phyloP scores from a whole-genome alignment of 1,284 basidiomycete species.

The Boletus sp. region DNA sequence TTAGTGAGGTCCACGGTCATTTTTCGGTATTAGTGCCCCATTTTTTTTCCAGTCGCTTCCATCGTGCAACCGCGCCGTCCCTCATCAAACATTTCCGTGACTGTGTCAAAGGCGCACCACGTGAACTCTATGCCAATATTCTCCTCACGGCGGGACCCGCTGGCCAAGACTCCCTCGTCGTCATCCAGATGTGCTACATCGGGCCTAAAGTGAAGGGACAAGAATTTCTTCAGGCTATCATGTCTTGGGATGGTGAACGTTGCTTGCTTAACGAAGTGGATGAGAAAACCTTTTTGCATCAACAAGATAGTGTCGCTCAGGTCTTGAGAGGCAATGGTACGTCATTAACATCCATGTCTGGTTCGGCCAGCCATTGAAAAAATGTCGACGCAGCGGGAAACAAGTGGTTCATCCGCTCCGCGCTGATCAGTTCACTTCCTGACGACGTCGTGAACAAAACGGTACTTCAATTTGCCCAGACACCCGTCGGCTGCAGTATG shows the following conservation, averaged over 20 bases:
- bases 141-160: constrained; percentile 85
- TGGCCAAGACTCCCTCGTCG: constrained; percentile 75
- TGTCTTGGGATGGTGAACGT: constrained; percentile 78
- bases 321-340: constrained; percentile 76
- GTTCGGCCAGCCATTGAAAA: neutral
- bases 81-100: constrained; percentile 90
- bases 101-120: constrained; percentile 83
- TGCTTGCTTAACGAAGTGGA: constrained; percentile 85
- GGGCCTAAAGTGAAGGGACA: constrained; percentile 73
- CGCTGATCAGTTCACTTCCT: constrained; percentile 72
- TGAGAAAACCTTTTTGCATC: constrained; percentile 82
- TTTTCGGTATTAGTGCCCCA: neutral
- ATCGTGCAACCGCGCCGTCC: constrained; percentile 76
- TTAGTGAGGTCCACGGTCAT: constrained; percentile 52
- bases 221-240: constrained; percentile 76
- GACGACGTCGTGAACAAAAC: constrained; percentile 85
- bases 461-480: constrained; percentile 73
- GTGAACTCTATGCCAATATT: constrained; percentile 84
- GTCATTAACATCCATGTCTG: constrained; percentile 11
- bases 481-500: constrained; percentile 84
- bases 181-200: constrained; percentile 86
- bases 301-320: constrained; percentile 88
- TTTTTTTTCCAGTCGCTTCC: constrained; percentile 61
- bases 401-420: constrained; percentile 87
- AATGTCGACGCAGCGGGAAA: constrained; percentile 51